Evolutionary conservation across 306 rosid species (phyloP), one percentile per base, ranked within the genome.

Genomic region (Quercus wislizeni): DNA sequence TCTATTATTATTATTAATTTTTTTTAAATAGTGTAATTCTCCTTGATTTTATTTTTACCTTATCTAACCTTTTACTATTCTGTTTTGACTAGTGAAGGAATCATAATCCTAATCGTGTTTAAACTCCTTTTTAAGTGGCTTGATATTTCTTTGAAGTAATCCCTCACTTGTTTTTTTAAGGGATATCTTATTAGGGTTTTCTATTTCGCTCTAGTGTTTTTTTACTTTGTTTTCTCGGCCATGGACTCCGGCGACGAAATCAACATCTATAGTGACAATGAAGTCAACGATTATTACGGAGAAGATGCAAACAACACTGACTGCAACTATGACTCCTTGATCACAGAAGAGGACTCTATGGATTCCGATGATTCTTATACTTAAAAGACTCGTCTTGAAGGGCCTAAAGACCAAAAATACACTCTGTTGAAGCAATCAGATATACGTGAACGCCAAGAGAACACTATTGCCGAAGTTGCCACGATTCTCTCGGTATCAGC

Each of bases 401-500:
- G 33, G 11, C 27, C 17, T 49, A 13, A 28, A 23, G 33, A 9
- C 30, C 67, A 23, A 25, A 59, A 5, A 14, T 81, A 81, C 56
- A 25, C 20, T 17, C 38, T 81, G 69, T 23, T 55, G 19, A 76
- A 52, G 49, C 55, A 81, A 71, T 33, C 81, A 18, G 81, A 71
- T 59, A 62, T 76, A 30, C 56, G 81, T 27, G 77, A 76, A 19
- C 74, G 78, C 17, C 85, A 86, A 25, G 83, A 83, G 46, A 74
- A 75, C 9, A 83, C 64, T 21, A 38, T 83, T 25, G n/a, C 55
- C 1, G 69, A 73, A 23, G 78, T 86, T 11, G 74, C 85, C 33
- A 27, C 83, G 11, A 76, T 75, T 33, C 83, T 86, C n/a, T 80
- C 74, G 13, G 64, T 83, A 51, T 35, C 87, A 51, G 72, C 76